A percentile compares a stretch with the other conserved stretches of the same genome.
phyloP scores from a whole-genome alignment of 768 basidiomycete genomes.

The Xerocomellus intermedius region DNA sequence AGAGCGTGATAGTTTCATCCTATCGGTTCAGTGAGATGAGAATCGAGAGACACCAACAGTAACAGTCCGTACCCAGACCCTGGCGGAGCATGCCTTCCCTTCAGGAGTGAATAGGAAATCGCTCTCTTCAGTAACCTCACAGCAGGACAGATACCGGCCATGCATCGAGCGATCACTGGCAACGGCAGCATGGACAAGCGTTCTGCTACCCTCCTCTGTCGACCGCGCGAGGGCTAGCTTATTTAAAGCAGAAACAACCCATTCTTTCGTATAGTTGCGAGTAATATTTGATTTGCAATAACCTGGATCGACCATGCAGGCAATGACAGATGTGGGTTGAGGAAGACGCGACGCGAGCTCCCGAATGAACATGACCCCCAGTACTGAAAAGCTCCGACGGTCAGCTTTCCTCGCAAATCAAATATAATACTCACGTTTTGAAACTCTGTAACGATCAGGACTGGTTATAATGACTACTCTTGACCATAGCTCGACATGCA shows the following conservation, averaged over 20 bases:
- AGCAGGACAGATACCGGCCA: slow-evolving; percentile 32
- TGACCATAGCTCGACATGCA: neutral
- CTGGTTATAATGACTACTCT: neutral
- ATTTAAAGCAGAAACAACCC: slow-evolving; percentile 1
- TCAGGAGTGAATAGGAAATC: slow-evolving; percentile 30
- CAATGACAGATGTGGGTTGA: slow-evolving; percentile 19
- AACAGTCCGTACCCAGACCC: slow-evolving; percentile 33
- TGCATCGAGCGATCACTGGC: slow-evolving; percentile 23
- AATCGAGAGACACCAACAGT: neutral
- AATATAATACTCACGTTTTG: slow-evolving; percentile 23
- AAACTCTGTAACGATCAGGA: slow-evolving; percentile 18
- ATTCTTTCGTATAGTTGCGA: slow-evolving; percentile 8
- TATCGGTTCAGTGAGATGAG: slow-evolving; percentile 2
- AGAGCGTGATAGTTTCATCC: slow-evolving; percentile 22
- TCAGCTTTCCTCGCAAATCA: slow-evolving; percentile 2
- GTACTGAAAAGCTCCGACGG: slow-evolving; percentile 13
- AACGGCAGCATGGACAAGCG: slow-evolving; percentile 34
- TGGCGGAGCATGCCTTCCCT: slow-evolving; percentile 28
- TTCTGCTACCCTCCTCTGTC: slow-evolving; percentile 35
- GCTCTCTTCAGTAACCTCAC: slow-evolving; percentile 27
- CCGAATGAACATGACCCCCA: slow-evolving; percentile 35
- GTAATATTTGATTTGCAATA: slow-evolving; percentile 32
- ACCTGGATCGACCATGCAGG: slow-evolving; percentile 33
- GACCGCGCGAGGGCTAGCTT: slow-evolving; percentile 24
- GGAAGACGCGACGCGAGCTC: slow-evolving; percentile 32